Evolutionary conservation across 139 green algal genomes (phyloP).

Genomic region (Ostreobium quekettii): DNA sequence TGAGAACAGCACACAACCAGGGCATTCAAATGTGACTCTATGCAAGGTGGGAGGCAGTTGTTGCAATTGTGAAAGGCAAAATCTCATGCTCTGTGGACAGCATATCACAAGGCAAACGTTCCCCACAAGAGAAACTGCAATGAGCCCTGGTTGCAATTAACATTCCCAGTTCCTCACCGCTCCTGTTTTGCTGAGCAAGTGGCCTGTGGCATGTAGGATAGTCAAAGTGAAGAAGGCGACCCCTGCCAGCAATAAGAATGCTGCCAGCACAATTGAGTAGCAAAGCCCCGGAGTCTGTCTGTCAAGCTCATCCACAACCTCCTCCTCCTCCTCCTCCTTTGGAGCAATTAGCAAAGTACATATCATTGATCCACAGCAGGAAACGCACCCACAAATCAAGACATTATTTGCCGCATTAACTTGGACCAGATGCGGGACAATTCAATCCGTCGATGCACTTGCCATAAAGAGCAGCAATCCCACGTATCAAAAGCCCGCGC

Average conservation of each 20-base stretch:
- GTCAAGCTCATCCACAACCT: too few relatives aligned
- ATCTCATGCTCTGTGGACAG: neutral
- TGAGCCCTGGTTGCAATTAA: neutral
- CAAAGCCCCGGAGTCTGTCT: neutral
- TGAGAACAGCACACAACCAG: neutral
- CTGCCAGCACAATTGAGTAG: neutral
- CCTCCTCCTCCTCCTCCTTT: too few relatives aligned
- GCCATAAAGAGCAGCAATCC: too few relatives aligned
- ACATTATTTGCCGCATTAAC: too few relatives aligned
- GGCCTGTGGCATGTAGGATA: slow-evolving; percentile 1
- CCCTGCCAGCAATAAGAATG: neutral
- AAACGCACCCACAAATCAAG: too few relatives aligned
- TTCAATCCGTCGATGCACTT: too few relatives aligned
- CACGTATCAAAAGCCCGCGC: too few relatives aligned
- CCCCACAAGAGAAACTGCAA: neutral
- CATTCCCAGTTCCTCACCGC: neutral
- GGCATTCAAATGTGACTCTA: neutral
- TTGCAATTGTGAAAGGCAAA: neutral
- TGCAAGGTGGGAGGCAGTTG: neutral
- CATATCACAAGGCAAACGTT: neutral
- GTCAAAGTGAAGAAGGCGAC: slow-evolving; percentile 6
- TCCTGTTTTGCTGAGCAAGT: slow-evolving; percentile 9
- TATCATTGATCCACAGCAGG: too few relatives aligned
- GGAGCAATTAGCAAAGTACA: too few relatives aligned
- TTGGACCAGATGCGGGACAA: too few relatives aligned